Conservation (phyloP, 805 yeast genomes). For the Lachancea fermentati region DNA sequence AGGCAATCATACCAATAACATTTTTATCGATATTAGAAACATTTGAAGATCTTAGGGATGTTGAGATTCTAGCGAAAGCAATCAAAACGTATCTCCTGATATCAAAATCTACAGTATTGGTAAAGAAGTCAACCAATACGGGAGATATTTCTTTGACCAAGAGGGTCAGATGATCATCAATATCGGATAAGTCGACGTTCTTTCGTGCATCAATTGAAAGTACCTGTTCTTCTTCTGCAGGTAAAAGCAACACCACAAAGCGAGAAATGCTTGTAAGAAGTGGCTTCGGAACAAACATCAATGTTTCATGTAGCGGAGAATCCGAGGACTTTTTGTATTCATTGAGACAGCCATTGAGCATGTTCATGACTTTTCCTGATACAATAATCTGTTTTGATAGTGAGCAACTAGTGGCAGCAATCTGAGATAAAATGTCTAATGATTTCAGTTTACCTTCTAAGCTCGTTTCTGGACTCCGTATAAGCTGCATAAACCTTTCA, state of each 20-base stretch:
- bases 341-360: slow-evolving; percentile 45
- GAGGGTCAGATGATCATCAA: slow-evolving; percentile 20
- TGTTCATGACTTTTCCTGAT: slow-evolving; percentile 43
- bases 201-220: slow-evolving; percentile 26
- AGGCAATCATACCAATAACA: slow-evolving; percentile 48
- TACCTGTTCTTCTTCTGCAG: slow-evolving; percentile 34
- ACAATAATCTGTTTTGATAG: slow-evolving; percentile 42
- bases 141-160: slow-evolving; percentile 47
- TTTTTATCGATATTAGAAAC: slow-evolving; percentile 32
- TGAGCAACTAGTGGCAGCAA: slow-evolving; percentile 39
- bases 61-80: slow-evolving; percentile 46
- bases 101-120: slow-evolving; percentile 64
- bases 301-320: slow-evolving; percentile 54
- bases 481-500: slow-evolving; percentile 27
- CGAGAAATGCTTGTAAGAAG: slow-evolving; percentile 48
- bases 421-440: slow-evolving; percentile 39
- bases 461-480: slow-evolving; percentile 28
- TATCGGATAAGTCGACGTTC: slow-evolving; percentile 19
- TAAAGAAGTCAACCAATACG: slow-evolving; percentile 55
- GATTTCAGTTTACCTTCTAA: slow-evolving; percentile 31
- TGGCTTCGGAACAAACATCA: slow-evolving; percentile 72
- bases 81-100: slow-evolving; percentile 54
- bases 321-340: slow-evolving; percentile 39
- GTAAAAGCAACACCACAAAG: slow-evolving; percentile 54
- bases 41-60: slow-evolving; percentile 34